These are phyloP conservation scores for Flaveria sonorensis DNA, from an alignment of 129 eudicot genomes.

Conservation along the genomic window DNA sequence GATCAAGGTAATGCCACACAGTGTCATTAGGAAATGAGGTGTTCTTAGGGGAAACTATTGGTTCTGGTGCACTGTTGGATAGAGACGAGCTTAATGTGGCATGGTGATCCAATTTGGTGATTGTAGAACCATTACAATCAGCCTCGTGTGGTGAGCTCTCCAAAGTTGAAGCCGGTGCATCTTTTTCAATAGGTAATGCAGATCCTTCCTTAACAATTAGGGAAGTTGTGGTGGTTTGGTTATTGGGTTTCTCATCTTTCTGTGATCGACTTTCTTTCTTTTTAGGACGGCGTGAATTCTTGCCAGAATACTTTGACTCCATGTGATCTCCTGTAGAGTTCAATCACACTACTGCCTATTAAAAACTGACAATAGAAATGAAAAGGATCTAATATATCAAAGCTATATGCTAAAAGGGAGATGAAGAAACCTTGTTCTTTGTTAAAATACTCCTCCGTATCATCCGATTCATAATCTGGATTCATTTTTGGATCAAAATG, in stretches of 20 bases:
- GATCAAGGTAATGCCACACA: conserved; percentile 92
- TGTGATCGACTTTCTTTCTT: conserved; percentile 31
- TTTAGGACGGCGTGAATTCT: conserved; percentile 42
- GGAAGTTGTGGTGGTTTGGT: conserved; percentile 19
- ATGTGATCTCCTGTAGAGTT: conserved; percentile 51
- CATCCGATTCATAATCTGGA: conserved; percentile 80
- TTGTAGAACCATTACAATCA: conserved; percentile 30
- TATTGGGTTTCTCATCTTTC: conserved; percentile 32
- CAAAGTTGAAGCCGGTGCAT: conserved; percentile 20
- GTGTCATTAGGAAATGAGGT: conserved; percentile 32
- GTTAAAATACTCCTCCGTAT: conserved; percentile 46
- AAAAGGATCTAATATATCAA: not conserved
- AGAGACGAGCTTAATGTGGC: conserved; percentile 40
- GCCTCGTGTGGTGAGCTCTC: conserved; percentile 34
- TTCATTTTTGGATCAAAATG: conserved; percentile 90
- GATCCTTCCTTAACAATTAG: conserved; percentile 44
- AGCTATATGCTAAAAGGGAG: conserved; percentile 12
- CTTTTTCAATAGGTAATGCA: conserved; percentile 18
- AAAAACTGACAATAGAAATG: conserved; percentile 3
- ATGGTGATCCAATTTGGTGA: conserved; percentile 44
- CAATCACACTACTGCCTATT: conserved; percentile 6
- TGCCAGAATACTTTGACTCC: conserved; percentile 46
- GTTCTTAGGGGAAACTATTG: conserved; percentile 27
- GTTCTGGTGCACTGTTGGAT: conserved; percentile 45
- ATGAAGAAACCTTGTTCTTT: conserved; percentile 58